These are phyloP conservation scores for Podaxis sp. DNA, from an alignment of 768 basidiomycete species.

Conservation along the genomic window DNA sequence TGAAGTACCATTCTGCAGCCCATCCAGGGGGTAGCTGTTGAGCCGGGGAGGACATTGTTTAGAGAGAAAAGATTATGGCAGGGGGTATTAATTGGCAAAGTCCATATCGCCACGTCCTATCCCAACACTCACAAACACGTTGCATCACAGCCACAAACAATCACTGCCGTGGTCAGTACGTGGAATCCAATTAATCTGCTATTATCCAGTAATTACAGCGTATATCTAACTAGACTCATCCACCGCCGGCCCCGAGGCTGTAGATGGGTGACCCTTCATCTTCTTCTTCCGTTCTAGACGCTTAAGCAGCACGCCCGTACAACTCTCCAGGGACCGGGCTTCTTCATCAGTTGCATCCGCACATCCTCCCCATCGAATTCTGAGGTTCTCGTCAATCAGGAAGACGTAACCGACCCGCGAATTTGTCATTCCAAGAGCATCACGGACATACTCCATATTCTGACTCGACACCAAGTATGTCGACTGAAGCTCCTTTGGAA, in stretches of 20 bases:
- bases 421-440: conserved; percentile 86
- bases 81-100: conserved; percentile 8
- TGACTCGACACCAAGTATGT: conserved; percentile 81
- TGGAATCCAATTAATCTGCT: not conserved
- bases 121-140: conserved; percentile 27
- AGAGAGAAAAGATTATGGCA: conserved; percentile 17
- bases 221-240: not conserved
- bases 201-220: not conserved
- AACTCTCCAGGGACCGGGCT: conserved; percentile 62
- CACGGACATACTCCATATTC: conserved; percentile 83
- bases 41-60: conserved; percentile 48
- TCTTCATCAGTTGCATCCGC: conserved; percentile 82
- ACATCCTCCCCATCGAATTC: conserved; percentile 91
- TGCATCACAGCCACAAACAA: conserved; percentile 25
- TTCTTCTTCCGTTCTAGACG: conserved; percentile 37
- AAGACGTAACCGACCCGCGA: conserved; percentile 91
- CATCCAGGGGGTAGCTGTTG: conserved; percentile 88
- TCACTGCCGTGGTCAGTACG: not conserved
- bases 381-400: conserved; percentile 80
- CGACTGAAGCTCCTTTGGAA: conserved; percentile 64
- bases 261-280: not conserved
- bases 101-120: conserved; percentile 31
- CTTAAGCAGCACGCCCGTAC: conserved; percentile 66
- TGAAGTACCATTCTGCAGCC: conserved; percentile 84
- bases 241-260: not conserved